Percentiles rank a stretch among this genome's conserved stretches.
Evolutionary conservation across 2,329 filamentous ascomycete genomes (phyloP).

Genomic region (Diaporthe sp.): DNA sequence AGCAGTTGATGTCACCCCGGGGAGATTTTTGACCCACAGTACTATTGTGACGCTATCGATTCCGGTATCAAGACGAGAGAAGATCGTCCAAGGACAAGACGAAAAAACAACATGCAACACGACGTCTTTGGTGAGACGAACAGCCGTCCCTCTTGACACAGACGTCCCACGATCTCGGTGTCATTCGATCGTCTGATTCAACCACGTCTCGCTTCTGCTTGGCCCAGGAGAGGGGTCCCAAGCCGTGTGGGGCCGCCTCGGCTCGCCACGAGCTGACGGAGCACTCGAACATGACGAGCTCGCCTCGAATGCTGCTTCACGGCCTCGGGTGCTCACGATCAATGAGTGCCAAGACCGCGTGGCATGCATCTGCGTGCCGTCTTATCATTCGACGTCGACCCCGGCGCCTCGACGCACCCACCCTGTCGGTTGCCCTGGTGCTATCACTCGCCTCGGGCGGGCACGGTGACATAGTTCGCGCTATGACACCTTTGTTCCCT

Average conservation of each 20-base stretch:
- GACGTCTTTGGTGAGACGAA: not conserved
- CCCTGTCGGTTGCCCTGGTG: constrained; percentile 8
- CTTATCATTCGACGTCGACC: constrained; percentile 3
- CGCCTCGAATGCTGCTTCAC: not conserved
- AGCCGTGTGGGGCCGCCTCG: constrained; percentile 21
- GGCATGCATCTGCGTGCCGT: constrained; percentile 3
- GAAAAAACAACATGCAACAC: not conserved
- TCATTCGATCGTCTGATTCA: not conserved
- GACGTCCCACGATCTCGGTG: constrained; percentile 1
- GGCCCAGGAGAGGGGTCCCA: not conserved
- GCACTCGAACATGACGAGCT: not conserved
- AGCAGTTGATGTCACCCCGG: not conserved
- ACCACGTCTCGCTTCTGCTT: not conserved
- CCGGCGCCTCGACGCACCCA: not conserved
- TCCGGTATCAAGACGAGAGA: not conserved
- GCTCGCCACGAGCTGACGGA: constrained; percentile 14
- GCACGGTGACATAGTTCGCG: constrained; percentile 30
- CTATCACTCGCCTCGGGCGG: not conserved
- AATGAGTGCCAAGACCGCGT: not conserved
- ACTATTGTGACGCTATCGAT: constrained; percentile 21
- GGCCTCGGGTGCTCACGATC: not conserved
- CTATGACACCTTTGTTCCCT: constrained; percentile 8
- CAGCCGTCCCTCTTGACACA: not conserved
- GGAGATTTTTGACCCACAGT: constrained; percentile 3
- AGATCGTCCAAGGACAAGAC: not conserved